Evolutionary conservation across 192 early-diverging fungal species (phyloP), one percentile per base, ranked within the genome.

Genomic region (Entomortierella parvispora): DNA sequence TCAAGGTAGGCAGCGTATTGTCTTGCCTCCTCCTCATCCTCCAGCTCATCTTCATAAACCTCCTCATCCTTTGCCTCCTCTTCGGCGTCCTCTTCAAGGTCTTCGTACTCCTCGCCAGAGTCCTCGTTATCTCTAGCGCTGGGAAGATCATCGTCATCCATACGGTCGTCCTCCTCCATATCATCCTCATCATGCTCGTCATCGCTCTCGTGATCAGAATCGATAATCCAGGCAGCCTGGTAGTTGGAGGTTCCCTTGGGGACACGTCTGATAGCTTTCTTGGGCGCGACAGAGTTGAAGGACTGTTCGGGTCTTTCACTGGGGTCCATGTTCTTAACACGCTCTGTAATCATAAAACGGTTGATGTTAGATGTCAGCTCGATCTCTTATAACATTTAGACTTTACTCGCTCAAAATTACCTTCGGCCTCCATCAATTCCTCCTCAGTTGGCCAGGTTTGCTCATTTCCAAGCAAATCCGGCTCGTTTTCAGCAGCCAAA

Each of bases 391-490:
- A 22, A n/a, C n/a, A n/a, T n/a, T n/a, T n/a, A 48, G 12, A 15
- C 17, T 14, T 32, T 55, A 15, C 20, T 33, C 20, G 31, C 40
- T 17, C 17, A 37, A 37, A 22, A 43, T 6, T 78, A 86, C 81
- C 87, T 66, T 94, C 91, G 65, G 91, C 94, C 40, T 89, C 93
- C 43, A 80, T 85, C 80, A 96, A 80, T 82, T 99, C 97, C 79
- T 98, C 93, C 64, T 97, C 95, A 15, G 95, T 97, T 10, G 97
- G 97, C 97, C 97, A 99, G 32, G 97, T 99, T 80, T 99, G 97
- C 84, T 99, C 97, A 58, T 92, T 95, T 32, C 88, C 89, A 83
- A 97, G 84, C 56, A 91, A 86, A 85, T 97, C 90, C 12, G 93
- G 93, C 64, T 92, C 92, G 62, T 97, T 97, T 59, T 95, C 92